These are phyloP conservation scores for Ceratobasidium sp. DNA, from an alignment of 1,284 basidiomycete species.

Conservation along the genomic window DNA sequence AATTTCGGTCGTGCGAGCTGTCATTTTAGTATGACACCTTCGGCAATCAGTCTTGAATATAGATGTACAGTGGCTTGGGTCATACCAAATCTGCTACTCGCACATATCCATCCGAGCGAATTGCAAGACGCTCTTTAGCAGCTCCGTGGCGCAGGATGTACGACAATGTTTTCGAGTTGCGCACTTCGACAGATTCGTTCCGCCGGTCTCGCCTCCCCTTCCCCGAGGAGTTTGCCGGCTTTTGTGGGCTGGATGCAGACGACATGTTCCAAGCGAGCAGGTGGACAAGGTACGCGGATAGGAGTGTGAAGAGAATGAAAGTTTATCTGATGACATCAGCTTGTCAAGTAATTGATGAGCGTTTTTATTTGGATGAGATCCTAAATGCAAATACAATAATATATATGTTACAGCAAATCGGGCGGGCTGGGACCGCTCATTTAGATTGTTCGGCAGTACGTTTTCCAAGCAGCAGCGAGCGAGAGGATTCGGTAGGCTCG, in stretches of 20 bases:
- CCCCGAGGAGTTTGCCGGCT: neutral
- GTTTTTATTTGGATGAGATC: too few species aligned
- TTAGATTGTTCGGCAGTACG: conserved; percentile 1
- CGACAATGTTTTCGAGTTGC: conserved; percentile 82
- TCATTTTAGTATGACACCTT: too few species aligned
- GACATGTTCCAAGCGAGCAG: conserved; percentile 9
- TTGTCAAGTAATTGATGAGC: neutral
- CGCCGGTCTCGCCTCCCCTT: conserved; percentile 53
- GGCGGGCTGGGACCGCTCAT: neutral
- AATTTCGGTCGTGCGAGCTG: conserved; percentile 70
- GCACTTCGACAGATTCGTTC: conserved; percentile 60
- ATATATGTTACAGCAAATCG: too few species aligned
- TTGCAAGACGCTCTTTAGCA: conserved; percentile 75
- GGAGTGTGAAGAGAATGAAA: neutral
- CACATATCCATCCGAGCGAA: conserved; percentile 86
- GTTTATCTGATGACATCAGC: conserved; percentile 12
- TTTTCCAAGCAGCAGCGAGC: conserved; percentile 23
- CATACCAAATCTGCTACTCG: conserved; percentile 77
- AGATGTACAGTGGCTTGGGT: conserved; percentile 49
- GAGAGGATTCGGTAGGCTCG: conserved; percentile 52
- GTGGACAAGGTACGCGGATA: conserved; percentile 27
- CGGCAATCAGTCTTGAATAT: conserved; percentile 38
- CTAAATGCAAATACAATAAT: too few species aligned
- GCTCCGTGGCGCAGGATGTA: conserved; percentile 91
- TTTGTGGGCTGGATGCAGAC: conserved; percentile 5